phyloP scores from a whole-genome alignment of 805 yeast species.

The Wickerhamiella allomyrinae region DNA sequence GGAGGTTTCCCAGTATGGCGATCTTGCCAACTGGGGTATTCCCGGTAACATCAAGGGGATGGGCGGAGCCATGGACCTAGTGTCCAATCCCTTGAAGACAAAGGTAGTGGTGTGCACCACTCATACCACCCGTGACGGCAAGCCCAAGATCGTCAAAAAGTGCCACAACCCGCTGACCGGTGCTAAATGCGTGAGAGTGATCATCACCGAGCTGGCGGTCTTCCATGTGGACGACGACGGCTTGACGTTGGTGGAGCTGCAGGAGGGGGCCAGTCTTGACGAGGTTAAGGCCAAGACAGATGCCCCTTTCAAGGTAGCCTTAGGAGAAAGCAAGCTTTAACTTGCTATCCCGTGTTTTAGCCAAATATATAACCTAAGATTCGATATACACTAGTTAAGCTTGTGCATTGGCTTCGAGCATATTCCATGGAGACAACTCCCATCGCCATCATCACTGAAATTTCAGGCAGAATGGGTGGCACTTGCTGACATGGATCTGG shows the following conservation, averaged over 20 bases:
- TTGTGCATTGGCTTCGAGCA: no score
- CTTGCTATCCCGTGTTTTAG: not conserved
- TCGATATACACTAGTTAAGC: no score
- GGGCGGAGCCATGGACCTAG: constrained; percentile 44
- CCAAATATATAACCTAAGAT: no score
- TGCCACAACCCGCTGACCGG: constrained; percentile 38
- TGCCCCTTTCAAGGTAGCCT: constrained; percentile 24
- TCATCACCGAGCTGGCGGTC: constrained; percentile 35
- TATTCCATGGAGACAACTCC: not conserved
- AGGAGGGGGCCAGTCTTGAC: constrained; percentile 29
- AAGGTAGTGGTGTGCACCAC: constrained; percentile 35
- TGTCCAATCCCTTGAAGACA: constrained; percentile 33
- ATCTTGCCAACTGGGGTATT: constrained; percentile 39
- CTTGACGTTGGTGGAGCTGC: constrained; percentile 31
- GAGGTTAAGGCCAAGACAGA: constrained; percentile 30
- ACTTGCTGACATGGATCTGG: constrained; percentile 14
- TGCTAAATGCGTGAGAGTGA: constrained; percentile 30
- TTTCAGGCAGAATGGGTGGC: no score
- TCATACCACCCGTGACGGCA: constrained; percentile 34
- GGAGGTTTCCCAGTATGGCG: constrained; percentile 36
- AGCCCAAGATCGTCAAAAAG: constrained; percentile 32
- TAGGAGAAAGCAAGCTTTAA: not conserved
- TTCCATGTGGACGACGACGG: constrained; percentile 31
- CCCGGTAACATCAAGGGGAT: constrained; percentile 39
- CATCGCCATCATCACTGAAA: no score